Conservation (phyloP, 2,329 filamentous ascomycete genomes). For the Pyricularia grisea region DNA sequence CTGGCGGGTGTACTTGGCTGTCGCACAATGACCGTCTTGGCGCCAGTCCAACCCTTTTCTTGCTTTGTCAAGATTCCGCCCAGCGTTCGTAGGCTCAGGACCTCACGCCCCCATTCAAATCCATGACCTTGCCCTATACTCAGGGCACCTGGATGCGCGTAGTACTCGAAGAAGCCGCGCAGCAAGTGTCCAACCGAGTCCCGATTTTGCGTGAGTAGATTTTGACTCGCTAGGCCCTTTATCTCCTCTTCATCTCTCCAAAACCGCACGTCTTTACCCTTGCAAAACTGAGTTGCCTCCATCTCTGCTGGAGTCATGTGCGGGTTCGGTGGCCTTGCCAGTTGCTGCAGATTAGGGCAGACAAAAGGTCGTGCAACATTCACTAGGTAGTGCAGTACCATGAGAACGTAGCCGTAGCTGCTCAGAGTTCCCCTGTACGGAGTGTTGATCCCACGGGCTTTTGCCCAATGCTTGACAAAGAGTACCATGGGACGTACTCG, state of each 20-base stretch:
- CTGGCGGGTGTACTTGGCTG: slow-evolving; percentile 12
- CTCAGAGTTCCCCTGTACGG: slow-evolving; percentile 79
- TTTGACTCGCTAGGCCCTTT: slow-evolving; percentile 42
- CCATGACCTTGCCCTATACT: slow-evolving; percentile 39
- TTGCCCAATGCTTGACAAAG: slow-evolving; percentile 89
- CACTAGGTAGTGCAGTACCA: slow-evolving; percentile 85
- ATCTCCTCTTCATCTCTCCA: slow-evolving; percentile 70
- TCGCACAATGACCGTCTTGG: slow-evolving; percentile 56
- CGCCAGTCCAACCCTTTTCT: slow-evolving; percentile 79
- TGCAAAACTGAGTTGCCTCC: slow-evolving; percentile 36
- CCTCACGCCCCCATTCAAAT: slow-evolving; percentile 75
- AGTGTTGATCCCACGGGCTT: slow-evolving; percentile 74
- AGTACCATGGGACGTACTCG: slow-evolving; percentile 71
- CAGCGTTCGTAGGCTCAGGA: slow-evolving; percentile 64
- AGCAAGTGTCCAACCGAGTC: slow-evolving; percentile 65
- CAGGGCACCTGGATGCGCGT: slow-evolving; percentile 52
- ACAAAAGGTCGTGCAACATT: slow-evolving; percentile 76
- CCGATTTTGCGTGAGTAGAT: slow-evolving; percentile 56
- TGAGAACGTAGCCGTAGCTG: slow-evolving; percentile 84
- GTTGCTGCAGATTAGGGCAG: slow-evolving; percentile 69
- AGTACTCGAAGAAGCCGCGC: slow-evolving; percentile 83
- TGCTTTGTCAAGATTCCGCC: slow-evolving; percentile 66
- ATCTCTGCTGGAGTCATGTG: slow-evolving; percentile 25
- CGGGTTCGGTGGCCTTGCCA: slow-evolving; percentile 31
- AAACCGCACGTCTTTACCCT: slow-evolving; percentile 65